Base-by-base conservation (phyloP, 2,329 filamentous ascomycete genomes). In the Sclerotinia nivalis region DNA sequence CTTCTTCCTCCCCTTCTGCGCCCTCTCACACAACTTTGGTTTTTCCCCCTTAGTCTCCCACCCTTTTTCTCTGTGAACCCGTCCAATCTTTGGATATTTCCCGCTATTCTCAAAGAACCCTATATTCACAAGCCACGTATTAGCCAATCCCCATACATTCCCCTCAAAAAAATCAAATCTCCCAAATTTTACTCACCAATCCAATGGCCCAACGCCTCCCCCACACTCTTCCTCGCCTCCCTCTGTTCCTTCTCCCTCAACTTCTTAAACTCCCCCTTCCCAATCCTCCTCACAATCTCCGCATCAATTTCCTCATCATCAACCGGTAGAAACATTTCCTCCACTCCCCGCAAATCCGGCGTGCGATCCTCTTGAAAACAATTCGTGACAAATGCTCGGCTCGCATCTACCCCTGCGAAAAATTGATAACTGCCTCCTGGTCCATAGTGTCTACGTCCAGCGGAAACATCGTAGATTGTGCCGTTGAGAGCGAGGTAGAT, bases 401-500 rank as follows among this genome's bases (percentile, higher is more conserved):
- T 89, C 47, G 95, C 94, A 81, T 99, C 96, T 72, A 86, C 86
- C 71, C 95, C 96, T 0, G 93, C 88, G 80, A 99, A 97, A 82
- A 91, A 90, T 77, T 89, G 86, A 84, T 99, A 99, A 50, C 88
- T 89, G 6, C 94, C 96, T 40, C 93, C 93, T 0, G 94, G 90
- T 0, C 92, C 92, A 83, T 96, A 96, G 81, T 91, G 83, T 80
- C 86, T 80, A 75, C 87, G 84, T 68, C 89, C 89, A 43, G 85
- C 81, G n/a, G 87, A 87, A 54, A 96, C 93, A 80, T 96, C 93
- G 85, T 91, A 96, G 81, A 96, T 92, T 70, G 88, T 92, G 77
- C 91, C 90, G 83, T 96, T 95, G 77, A 99, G 89, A 72, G 93
- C 93, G 69, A 99, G 87, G 83, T 97, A 97, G 79, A 98, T 88